Base-by-base conservation (phyloP, 2,329 filamentous ascomycete genomes). In the Cyphellophora europaea region DNA sequence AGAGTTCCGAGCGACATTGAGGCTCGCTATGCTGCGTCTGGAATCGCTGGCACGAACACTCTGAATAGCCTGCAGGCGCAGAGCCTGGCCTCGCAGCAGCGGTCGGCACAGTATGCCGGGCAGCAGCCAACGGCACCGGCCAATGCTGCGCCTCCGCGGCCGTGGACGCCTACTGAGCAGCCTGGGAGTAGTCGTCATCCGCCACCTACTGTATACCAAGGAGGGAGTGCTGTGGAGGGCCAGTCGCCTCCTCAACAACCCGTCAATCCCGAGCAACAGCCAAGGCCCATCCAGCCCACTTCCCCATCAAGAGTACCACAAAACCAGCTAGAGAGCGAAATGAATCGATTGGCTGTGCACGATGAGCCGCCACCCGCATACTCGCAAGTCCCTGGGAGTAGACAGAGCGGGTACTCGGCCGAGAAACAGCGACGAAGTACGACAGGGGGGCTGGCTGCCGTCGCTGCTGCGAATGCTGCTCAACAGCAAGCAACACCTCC, bases 111-210 rank as follows among this genome's bases (percentile, higher is more conserved):
- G 40, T 95, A 94, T 55, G 73, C 70, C 14, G 65, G 69, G 21
- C 65, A 69, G 35, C 60, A 59, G 34, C 53, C 54, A 27, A 53
- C 47, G 27, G 51, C 51, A 28, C 47, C 52, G 23, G 56, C 40
- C 37, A 39, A 58, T 60, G 16, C 49, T 52, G 29, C 55, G 48
- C 37, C 58, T 19, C 55, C 62, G 23, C 73, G 89, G 31, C 88
- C 88, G 18, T 96, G 89, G 91, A 96, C 89, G 6, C 91, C 91
- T 1, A 96, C 91, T 3, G 91, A 98, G 56, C 72, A 79, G 38
- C 87, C 88, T 1, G 87, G 86, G 19, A 80, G 79, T 42, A 81
- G 87, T 34, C 85, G 86, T 4, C 86, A 94, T 62, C 88, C 88
- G 0, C 87, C 87, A 18, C 87, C 89, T 1, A 87, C 83, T 0